A percentile compares a stretch with the other conserved stretches of the same genome.
phyloP scores from a whole-genome alignment of 176 grass and related monocot genomes.

The Melocanna baccifera region DNA sequence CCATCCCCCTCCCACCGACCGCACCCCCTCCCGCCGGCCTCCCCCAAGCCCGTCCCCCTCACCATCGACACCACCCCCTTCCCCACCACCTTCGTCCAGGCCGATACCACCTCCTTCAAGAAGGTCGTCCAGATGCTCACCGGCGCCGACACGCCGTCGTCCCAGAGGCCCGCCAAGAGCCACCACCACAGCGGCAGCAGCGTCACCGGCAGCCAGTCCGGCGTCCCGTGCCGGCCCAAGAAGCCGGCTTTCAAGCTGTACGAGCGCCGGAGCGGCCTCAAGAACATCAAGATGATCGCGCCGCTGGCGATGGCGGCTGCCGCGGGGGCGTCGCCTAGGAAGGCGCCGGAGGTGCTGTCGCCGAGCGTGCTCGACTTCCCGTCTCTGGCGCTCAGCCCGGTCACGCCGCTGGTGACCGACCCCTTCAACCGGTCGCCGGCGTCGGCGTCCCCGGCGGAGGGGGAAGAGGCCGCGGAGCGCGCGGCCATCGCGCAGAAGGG shows the following conservation, averaged over 20 bases:
- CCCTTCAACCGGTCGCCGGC: conserved; percentile 66
- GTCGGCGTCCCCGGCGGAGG: conserved; percentile 36
- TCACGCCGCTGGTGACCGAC: conserved; percentile 67
- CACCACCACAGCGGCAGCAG: not conserved
- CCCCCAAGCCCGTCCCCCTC: conserved; percentile 45
- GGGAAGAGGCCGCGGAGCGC: conserved; percentile 49
- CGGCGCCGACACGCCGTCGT: conserved; percentile 40
- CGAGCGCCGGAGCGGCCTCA: conserved; percentile 60
- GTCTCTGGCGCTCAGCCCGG: conserved; percentile 74
- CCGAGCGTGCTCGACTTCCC: conserved; percentile 82
- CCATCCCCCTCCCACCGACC: not conserved
- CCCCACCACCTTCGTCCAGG: conserved; percentile 82
- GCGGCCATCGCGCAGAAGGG: conserved; percentile 65
- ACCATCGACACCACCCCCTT: conserved; percentile 75
- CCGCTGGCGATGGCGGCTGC: conserved; percentile 51
- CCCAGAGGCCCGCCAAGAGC: conserved; percentile 37
- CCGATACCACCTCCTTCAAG: conserved; percentile 76
- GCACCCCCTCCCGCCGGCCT: conserved; percentile 2
- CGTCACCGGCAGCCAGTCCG: not conserved
- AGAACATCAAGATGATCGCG: conserved; percentile 77
- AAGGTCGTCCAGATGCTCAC: conserved; percentile 87
- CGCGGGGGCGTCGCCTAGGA: conserved; percentile 43
- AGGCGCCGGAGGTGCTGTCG: conserved; percentile 39
- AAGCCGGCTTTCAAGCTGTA: conserved; percentile 74
- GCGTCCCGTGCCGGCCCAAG: conserved; percentile 45